Percentiles rank a stretch among this genome's conserved stretches.
phyloP scores from a whole-genome alignment of 495 filamentous ascomycete species.

The Podospora australis region DNA sequence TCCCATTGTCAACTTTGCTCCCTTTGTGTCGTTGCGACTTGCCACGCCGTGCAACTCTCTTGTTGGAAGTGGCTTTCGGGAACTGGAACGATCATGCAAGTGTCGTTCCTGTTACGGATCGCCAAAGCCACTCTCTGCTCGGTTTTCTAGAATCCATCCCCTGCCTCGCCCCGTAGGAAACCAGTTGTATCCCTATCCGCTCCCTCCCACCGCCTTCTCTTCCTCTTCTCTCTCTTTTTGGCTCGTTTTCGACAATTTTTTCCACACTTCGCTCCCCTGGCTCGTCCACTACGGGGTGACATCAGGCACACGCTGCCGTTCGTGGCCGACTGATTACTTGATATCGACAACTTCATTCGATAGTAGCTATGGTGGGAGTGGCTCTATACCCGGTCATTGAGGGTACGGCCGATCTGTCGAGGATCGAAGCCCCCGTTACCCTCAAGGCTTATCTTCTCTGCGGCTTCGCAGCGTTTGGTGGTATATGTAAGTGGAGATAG shows the following conservation, averaged over 20 bases:
- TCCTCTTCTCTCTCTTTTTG: background rate
- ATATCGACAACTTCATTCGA: background rate
- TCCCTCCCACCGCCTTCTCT: background rate
- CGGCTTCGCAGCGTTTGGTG: conserved; percentile 60
- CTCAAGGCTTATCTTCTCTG: conserved; percentile 60
- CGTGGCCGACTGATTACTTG: background rate
- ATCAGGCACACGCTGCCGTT: background rate
- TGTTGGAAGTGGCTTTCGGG: background rate
- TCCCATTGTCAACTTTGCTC: background rate
- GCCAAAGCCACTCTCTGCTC: background rate
- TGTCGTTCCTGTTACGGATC: background rate
- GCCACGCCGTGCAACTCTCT: background rate
- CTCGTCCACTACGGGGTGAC: background rate
- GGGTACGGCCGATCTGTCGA: conserved; percentile 39
- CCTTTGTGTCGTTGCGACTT: background rate
- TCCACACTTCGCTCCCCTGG: too few species aligned
- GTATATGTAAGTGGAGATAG: conserved; percentile 43
- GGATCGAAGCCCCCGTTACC: conserved; percentile 60
- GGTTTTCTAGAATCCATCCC: background rate
- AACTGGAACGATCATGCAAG: background rate
- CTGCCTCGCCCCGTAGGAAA: background rate
- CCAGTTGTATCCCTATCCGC: background rate
- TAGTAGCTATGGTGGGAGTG: conserved; percentile 16
- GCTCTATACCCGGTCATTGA: conserved; percentile 17
- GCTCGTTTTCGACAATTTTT: background rate